Conservation (phyloP, 1,284 basidiomycete species). For the Mycosarcoma mackinlayi region DNA sequence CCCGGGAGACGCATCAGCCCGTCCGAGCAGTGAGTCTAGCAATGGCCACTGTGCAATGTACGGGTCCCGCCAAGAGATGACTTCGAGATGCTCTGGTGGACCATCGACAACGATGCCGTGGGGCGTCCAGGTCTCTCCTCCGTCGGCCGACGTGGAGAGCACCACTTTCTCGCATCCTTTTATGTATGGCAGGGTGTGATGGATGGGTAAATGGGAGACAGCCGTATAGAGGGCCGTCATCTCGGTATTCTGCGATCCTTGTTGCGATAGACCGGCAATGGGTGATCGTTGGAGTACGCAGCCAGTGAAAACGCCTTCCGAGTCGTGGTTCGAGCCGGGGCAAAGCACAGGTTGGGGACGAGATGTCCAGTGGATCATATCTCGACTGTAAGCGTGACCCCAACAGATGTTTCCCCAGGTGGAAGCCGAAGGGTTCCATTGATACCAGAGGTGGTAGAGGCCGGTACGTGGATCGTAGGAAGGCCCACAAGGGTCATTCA, state of each 20-base stretch:
- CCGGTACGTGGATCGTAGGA: constrained; percentile 44
- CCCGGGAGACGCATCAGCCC: constrained; percentile 4
- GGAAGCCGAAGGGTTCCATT: constrained; percentile 54
- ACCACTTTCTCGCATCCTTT: constrained; percentile 54
- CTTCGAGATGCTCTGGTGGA: constrained; percentile 44
- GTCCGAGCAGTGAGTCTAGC: constrained; percentile 41
- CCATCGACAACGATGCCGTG: constrained; percentile 37
- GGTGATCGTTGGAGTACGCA: constrained; percentile 49
- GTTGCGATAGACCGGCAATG: constrained; percentile 8
- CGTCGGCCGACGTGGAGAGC: constrained; percentile 50
- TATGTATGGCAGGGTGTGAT: constrained; percentile 50
- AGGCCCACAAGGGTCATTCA: constrained; percentile 58
- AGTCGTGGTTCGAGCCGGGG: constrained; percentile 47
- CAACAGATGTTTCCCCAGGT: constrained; percentile 59
- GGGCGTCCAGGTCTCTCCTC: constrained; percentile 45
- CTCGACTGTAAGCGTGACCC: constrained; percentile 49
- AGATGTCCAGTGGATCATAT: constrained; percentile 53
- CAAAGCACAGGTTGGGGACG: constrained; percentile 31
- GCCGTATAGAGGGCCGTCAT: constrained; percentile 59
- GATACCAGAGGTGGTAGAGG: constrained; percentile 54
- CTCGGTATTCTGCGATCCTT: constrained; percentile 21
- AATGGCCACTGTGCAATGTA: constrained; percentile 50
- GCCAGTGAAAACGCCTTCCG: constrained; percentile 56
- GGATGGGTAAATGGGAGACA: constrained; percentile 55
- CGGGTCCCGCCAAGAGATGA: constrained; percentile 58